These are phyloP conservation scores for Tetrahymena elliotti DNA, from an alignment of 73 alveolate species.

Conservation along the genomic window DNA sequence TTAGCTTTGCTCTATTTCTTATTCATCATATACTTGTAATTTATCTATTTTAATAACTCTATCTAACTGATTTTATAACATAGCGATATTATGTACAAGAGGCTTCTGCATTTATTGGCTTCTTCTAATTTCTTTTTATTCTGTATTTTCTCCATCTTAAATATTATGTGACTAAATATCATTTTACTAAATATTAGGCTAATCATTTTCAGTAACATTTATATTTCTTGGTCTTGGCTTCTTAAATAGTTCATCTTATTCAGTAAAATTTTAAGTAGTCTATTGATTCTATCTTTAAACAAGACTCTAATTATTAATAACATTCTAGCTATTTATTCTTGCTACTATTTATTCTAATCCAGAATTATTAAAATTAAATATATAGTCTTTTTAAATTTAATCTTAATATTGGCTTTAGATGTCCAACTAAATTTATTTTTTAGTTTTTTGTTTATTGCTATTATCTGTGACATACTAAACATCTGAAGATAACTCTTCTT, in stretches of 20 bases:
- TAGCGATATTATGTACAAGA: not conserved
- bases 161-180: not conserved
- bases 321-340: not conserved
- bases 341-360: not conserved
- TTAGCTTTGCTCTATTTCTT: not conserved
- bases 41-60: not conserved
- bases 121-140: not conserved
- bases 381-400: not conserved
- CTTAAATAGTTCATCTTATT: not conserved
- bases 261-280: not conserved
- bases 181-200: not conserved
- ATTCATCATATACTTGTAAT: not conserved
- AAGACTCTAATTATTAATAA: not conserved
- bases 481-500: not conserved
- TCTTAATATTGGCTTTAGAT: not conserved
- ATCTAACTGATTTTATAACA: not conserved
- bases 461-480: not conserved
- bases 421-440: not conserved
- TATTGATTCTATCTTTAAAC: not conserved
- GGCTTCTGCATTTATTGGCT: not conserved
- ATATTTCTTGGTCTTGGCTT: not conserved
- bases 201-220: not conserved
- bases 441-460: not conserved
- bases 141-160: not conserved
- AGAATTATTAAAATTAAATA: not conserved